Evolutionary conservation across 2,329 filamentous ascomycete genomes (phyloP), one percentile per base, ranked within the genome.

Genomic region (Ilyonectria robusta): DNA sequence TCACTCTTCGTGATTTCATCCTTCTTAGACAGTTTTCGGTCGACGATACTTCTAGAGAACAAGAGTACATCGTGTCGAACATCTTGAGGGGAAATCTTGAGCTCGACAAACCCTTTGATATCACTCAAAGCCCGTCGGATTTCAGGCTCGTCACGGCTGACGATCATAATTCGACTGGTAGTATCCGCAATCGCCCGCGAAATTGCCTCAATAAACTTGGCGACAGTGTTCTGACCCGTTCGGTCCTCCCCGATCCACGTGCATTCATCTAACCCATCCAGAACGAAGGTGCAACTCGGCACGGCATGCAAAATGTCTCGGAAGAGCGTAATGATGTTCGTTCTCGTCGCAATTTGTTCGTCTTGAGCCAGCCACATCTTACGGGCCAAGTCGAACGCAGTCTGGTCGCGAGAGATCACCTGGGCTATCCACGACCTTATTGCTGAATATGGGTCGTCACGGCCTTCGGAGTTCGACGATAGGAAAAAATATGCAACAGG

Each of bases 211-310:
- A 67, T 57, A 0, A 68, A 59, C 0, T 47, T 1, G 2, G 17
- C 66, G 1, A 77, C 11, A 1, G 57, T 70, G 0, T 59, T 21
- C 2, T 78, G 31, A 35, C 79, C 78, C 0, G 33, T 23, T 0
- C 53, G 10, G 4, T n/a, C 8, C 40, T 42, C 40, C n/a, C 40
- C 40, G 75, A 56, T 1, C 67, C 71, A 3, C 11, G 60, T 59
- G 3, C 77, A 82, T 61, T 82, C 80, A 15, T 82, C 80, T 7
- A 81, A 64, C 0, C 81, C 79, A 42, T 82, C 80, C 0, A 78
- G 33, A 0, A 81, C 35, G 5, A 81, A 72, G 0, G 56, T 62
- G 2, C 70, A 78, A 0, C 21, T 42, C 0, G 76, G 71, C 3
- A 76, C 37, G 0, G 21, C 33, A 0, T 51, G 58, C 0, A 73